Percentiles rank a stretch among this genome's conserved stretches.
Evolutionary conservation across 1,139 yeast genomes (phyloP).

Genomic region (Taphrina populina): DNA sequence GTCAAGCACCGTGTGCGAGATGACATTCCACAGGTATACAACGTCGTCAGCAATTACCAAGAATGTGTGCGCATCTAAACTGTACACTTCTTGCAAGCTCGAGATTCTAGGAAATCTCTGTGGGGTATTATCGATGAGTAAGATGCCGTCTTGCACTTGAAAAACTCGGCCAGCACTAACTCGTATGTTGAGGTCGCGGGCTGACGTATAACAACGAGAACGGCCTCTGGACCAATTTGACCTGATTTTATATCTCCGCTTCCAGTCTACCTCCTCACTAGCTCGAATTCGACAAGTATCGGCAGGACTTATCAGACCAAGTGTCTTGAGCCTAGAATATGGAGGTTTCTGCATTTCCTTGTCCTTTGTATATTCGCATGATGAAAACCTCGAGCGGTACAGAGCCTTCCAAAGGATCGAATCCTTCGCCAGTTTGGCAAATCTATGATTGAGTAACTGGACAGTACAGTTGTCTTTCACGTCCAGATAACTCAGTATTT

Average conservation of each 20-base stretch:
- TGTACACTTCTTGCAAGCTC: background rate
- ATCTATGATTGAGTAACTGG: slow-evolving; percentile 4
- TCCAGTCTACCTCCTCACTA: slow-evolving; percentile 13
- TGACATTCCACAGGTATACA: background rate
- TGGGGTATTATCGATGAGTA: background rate
- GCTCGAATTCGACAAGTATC: too few species aligned
- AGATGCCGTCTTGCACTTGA: background rate
- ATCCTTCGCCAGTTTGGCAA: slow-evolving; percentile 12
- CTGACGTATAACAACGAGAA: background rate
- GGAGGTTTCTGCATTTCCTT: background rate
- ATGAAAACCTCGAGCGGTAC: background rate
- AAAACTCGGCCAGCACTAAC: background rate
- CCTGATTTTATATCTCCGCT: slow-evolving; percentile 15
- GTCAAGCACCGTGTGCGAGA: background rate
- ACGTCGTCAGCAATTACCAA: background rate
- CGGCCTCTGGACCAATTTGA: slow-evolving; percentile 24
- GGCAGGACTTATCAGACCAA: slow-evolving; percentile 1
- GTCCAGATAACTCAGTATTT: background rate
- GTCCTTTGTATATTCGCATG: background rate
- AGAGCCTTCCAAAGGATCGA: slow-evolving; percentile 10
- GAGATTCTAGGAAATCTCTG: background rate
- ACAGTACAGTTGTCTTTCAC: slow-evolving; percentile 3
- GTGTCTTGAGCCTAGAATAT: background rate
- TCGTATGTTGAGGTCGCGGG: background rate
- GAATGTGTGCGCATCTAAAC: background rate